A percentile compares a stretch with the other conserved stretches of the same genome.
Evolutionary conservation across 139 green algal genomes (phyloP).

Genomic region (Tetradesmus lagerheimii): DNA sequence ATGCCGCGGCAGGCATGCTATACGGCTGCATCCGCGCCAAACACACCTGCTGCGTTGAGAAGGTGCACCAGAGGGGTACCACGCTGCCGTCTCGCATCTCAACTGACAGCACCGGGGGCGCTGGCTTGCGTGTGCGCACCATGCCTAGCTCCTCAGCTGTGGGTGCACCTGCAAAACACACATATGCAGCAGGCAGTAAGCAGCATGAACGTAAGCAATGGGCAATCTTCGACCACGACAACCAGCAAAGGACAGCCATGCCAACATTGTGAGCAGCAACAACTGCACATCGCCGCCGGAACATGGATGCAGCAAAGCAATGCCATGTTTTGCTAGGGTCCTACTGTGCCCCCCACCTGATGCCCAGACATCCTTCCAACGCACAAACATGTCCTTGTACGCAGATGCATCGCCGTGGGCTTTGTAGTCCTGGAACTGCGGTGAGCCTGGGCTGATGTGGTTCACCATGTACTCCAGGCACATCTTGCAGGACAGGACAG

Average conservation of each 20-base stretch:
- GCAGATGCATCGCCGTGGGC: constrained; percentile 35
- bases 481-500: constrained; percentile 36
- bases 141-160: constrained; percentile 48
- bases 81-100: constrained; percentile 47
- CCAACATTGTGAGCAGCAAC: neutral
- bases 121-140: constrained; percentile 61
- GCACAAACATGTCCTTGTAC: constrained; percentile 53
- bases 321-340: neutral
- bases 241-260: neutral
- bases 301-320: neutral
- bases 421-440: constrained; percentile 61
- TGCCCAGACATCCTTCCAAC: constrained; percentile 57
- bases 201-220: neutral
- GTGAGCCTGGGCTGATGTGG: constrained; percentile 51
- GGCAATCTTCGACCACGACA: neutral
- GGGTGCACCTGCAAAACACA: constrained; percentile 24
- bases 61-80: constrained; percentile 59
- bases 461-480: constrained; percentile 65
- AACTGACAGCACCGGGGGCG: constrained; percentile 49
- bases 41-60: constrained; percentile 48
- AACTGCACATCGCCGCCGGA: neutral
- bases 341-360: neutral
- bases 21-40: too few species aligned
- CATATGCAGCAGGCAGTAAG: too few species aligned
- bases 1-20: too few species aligned